phyloP scores from a whole-genome alignment of 306 rosid species.

The Rosa persica region DNA sequence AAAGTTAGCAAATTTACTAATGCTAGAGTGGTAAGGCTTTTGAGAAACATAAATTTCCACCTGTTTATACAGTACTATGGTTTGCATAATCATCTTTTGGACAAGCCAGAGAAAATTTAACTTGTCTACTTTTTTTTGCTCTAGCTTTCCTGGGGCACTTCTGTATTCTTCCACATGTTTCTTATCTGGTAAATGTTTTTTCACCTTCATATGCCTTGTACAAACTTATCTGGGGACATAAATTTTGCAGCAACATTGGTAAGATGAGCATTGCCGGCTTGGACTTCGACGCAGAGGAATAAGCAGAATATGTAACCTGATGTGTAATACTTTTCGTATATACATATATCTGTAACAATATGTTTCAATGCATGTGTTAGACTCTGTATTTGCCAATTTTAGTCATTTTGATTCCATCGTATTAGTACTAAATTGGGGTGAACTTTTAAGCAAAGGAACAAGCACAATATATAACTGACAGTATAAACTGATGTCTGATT shows the following conservation, averaged over 20 bases:
- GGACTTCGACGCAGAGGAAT: slow-evolving; percentile 56
- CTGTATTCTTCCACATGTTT: background rate
- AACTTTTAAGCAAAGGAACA: background rate
- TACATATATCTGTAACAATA: background rate
- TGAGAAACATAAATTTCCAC: background rate
- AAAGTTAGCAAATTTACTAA: background rate
- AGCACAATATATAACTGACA: background rate
- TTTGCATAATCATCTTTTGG: background rate
- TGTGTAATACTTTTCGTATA: background rate
- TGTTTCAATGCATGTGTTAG: background rate
- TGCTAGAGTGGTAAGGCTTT: background rate
- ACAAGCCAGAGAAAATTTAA: background rate
- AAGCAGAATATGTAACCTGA: slow-evolving; percentile 5
- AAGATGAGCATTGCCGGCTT: slow-evolving; percentile 75
- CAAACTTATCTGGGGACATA: slow-evolving; percentile 21
- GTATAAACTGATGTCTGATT: no score
- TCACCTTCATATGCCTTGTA: slow-evolving; percentile 3
- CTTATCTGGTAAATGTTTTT: background rate
- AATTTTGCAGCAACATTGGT: slow-evolving; percentile 72
- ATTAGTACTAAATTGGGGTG: background rate
- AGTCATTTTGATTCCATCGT: background rate
- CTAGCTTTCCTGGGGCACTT: background rate
- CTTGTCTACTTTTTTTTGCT: background rate
- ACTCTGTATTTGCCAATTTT: background rate
- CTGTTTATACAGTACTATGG: background rate